phyloP scores from a whole-genome alignment of 176 grass and related monocot genomes.

The Phragmites australis region DNA sequence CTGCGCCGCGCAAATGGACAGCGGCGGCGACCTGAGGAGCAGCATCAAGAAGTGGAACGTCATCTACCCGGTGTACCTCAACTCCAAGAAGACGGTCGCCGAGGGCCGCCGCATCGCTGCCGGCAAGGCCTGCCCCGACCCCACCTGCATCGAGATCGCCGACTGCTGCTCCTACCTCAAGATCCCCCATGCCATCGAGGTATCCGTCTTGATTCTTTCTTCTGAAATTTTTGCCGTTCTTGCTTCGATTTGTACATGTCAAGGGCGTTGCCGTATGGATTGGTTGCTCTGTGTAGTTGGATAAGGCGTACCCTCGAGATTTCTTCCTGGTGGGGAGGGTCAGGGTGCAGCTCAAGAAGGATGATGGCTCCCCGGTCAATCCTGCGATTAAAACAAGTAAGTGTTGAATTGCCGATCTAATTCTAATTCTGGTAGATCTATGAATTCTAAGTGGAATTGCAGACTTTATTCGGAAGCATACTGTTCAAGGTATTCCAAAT shows the following conservation, averaged over 20 bases:
- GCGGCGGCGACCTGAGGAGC: slow-evolving; percentile 36
- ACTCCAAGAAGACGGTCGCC: slow-evolving; percentile 93
- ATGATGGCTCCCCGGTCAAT: slow-evolving; percentile 75
- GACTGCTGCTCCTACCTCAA: slow-evolving; percentile 84
- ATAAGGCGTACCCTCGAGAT: slow-evolving; percentile 88
- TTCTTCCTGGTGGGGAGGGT: slow-evolving; percentile 96
- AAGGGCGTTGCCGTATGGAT: not conserved
- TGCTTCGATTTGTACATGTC: slow-evolving; percentile 2
- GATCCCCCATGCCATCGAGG: slow-evolving; percentile 75
- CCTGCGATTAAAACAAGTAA: slow-evolving; percentile 83
- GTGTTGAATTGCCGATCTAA: not conserved
- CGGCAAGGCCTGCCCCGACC: slow-evolving; percentile 80
- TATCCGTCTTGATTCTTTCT: not conserved
- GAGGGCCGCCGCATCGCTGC: slow-evolving; percentile 75
- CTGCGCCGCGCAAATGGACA: slow-evolving; percentile 40
- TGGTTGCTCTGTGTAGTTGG: slow-evolving; percentile 49
- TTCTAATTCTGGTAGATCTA: not conserved
- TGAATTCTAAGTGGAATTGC: not conserved
- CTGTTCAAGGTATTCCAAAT: too few species aligned
- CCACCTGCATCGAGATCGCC: slow-evolving; percentile 83
- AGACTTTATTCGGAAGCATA: not conserved
- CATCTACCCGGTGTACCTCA: slow-evolving; percentile 93
- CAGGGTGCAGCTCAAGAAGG: slow-evolving; percentile 79
- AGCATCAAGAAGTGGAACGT: slow-evolving; percentile 93
- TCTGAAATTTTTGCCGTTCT: not conserved